Evolutionary conservation across 202 grass and related monocot genomes (phyloP), one percentile per base, ranked within the genome.

Genomic region (Saccharum hybrid): DNA sequence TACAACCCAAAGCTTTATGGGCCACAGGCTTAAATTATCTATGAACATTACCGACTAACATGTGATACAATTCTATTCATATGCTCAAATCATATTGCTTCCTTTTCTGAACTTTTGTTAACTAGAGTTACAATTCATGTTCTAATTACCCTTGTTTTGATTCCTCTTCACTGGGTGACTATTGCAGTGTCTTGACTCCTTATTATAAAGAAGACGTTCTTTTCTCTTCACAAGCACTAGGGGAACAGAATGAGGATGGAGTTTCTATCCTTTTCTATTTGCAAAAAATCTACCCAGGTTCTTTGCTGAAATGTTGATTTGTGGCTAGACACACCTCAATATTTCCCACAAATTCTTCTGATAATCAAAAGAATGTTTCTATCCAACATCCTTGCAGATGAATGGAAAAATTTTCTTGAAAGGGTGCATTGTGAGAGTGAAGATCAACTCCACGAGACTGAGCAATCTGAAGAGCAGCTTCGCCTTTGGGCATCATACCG

Each of bases 201-300:
- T 98, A 98, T 69, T 96, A 92, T 76, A 92, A 46, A 83, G 96
- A 98, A 60, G 92, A 94, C 0, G 96, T 98, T 75, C 89, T 95
- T 81, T 98, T 95, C 86, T 91, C 96, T 63, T 90, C 83, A 54
- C 72, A 98, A 30, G 84, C 74, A 61, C 88, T 98, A 22, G 83
- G 87, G 10, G 87, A 90, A 19, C 74, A 67, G 78, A 98, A 98
- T n/a, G 96, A 98, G 71, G 92, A 98, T 82, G 96, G 96, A 37
- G 93, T 98, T 83, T 95, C 96, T 45, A 95, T 98, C 43, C 91
- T 98, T 87, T 95, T 95, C 64, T 98, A 98, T 84, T 81, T 98
- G 37, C 96, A 98, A 83, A 98, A 95, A 89, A 98, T 98, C 66
- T 98, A 95, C 68, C 96, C 96, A 90, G 96, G 96, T 98, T 82